These are phyloP conservation scores for Heterobasidion irregulare DNA, from an alignment of 1,284 basidiomycete genomes.

Conservation along the genomic window DNA sequence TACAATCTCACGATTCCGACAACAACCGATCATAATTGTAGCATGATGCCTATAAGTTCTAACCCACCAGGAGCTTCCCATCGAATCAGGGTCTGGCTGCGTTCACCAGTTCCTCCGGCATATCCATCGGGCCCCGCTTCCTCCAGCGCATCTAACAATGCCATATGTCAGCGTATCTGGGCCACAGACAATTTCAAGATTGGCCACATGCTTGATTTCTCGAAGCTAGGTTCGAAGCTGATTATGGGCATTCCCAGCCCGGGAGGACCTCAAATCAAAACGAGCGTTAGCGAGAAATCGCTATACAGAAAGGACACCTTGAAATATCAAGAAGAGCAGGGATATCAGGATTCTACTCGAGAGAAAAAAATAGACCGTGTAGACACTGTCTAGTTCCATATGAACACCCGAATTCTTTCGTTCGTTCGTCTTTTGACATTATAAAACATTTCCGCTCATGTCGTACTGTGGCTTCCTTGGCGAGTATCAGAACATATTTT, in stretches of 20 bases:
- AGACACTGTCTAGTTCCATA: background rate
- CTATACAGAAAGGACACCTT: background rate
- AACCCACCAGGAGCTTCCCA: conserved; percentile 45
- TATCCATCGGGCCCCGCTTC: conserved; percentile 15
- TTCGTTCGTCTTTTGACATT: no score
- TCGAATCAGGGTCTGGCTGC: conserved; percentile 49
- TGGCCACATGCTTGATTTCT: conserved; percentile 44
- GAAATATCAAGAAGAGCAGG: background rate
- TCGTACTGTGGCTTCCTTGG: no score
- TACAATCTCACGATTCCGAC: background rate
- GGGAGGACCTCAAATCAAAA: conserved; percentile 1
- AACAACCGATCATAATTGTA: conserved; percentile 13
- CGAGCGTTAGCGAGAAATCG: conserved; percentile 6
- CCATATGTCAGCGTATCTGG: conserved; percentile 52
- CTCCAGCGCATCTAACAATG: conserved; percentile 31
- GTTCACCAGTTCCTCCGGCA: conserved; percentile 19
- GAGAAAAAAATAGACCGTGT: background rate
- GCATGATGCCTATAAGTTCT: conserved; percentile 43
- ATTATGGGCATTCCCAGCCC: conserved; percentile 33
- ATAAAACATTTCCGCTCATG: no score
- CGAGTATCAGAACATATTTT: background rate
- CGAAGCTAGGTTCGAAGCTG: conserved; percentile 33
- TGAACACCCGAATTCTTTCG: no score
- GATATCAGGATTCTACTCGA: background rate
- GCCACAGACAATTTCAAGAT: conserved; percentile 52